Evolutionary conservation across 345 rosid genomes (phyloP), one percentile per base, ranked within the genome.

Genomic region (Crucihimalaya himalaica): DNA sequence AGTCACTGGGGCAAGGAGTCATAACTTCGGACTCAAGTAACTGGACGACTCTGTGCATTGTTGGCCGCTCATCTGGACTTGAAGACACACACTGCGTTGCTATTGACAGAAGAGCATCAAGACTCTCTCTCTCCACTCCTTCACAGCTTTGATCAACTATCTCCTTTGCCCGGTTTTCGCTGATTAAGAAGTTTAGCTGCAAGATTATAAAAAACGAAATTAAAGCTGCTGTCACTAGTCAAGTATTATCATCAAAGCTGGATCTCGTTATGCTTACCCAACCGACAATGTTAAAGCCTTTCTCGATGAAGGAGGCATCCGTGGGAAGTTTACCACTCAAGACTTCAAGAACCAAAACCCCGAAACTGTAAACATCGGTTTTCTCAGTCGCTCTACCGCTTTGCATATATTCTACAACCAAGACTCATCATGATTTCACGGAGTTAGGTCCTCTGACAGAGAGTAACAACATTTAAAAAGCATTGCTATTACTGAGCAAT

Each of bases 361-460:
- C 97, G 63, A 93, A 93, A 77, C 98, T 93, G 68, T 90, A 93
- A 59, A 91, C 98, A 73, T 93, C 98, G 0, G 89, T 90, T 84
- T 93, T 93, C 77, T 91, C 98, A 47, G 98, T 93, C 65, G 98
- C 97, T 79, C 98, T 87, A 54, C 98, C 97, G 66, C 97, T 93
- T 78, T 83, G 93, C 97, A 93, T 91, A 70, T 93, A 93, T 63
- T 93, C 96, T 93, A 84, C 78, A 74, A 74, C 40, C 35, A 65
- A 37, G 19, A 53, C 55, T 28, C 76, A 52, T 52, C 35, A 72
- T 62, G 23, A 71, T 27, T 59, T 34, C 35, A 72, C 15, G n/a
- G 27, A 40, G 23, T 45, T 39, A 63, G 19, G 19, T 63, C 25
- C 13, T 31, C 53, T 6, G 19, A 72, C 46, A 51, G 53, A 46